These are phyloP conservation scores for Talaromyces sp. DNA, from an alignment of 2,329 filamentous ascomycete genomes.

Conservation along the genomic window DNA sequence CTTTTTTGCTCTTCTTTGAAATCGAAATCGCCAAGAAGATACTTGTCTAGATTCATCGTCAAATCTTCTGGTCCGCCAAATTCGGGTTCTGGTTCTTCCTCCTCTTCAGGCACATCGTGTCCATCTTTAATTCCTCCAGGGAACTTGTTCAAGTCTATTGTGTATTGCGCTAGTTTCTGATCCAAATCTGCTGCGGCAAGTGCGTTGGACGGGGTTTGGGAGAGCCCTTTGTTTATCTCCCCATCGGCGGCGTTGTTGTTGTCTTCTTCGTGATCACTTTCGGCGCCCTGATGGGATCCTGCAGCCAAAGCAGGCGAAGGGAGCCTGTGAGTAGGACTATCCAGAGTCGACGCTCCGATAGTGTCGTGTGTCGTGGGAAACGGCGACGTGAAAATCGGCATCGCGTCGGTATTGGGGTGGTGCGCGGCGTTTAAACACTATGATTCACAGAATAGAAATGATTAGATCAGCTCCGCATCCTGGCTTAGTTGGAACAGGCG, in stretches of 20 bases:
- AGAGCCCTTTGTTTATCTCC: conserved; percentile 1
- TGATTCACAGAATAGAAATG: not conserved
- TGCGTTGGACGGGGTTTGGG: conserved; percentile 21
- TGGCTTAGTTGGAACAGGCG: not conserved
- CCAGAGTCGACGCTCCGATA: conserved; percentile 36
- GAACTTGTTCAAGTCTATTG: conserved; percentile 36
- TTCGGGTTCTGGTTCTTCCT: conserved; percentile 30
- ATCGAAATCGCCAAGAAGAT: conserved; percentile 28
- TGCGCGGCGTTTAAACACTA: not conserved
- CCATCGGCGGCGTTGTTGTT: not conserved
- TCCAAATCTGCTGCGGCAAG: conserved; percentile 30
- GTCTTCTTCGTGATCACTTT: conserved; percentile 8
- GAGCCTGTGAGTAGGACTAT: conserved; percentile 24
- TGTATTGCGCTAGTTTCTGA: conserved; percentile 36
- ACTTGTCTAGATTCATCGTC: conserved; percentile 38
- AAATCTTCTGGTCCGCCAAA: conserved; percentile 40
- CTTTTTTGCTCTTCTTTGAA: conserved; percentile 6
- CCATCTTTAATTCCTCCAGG: conserved; percentile 25
- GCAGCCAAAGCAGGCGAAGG: conserved; percentile 4
- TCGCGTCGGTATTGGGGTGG: conserved; percentile 15
- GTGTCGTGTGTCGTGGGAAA: conserved; percentile 40
- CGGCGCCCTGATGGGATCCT: conserved; percentile 1
- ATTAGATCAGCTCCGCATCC: not conserved
- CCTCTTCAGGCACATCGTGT: conserved; percentile 19
- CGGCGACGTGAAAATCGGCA: conserved; percentile 35